Conservation (phyloP, 2,329 filamentous ascomycete species). For the Phialophora expanda region DNA sequence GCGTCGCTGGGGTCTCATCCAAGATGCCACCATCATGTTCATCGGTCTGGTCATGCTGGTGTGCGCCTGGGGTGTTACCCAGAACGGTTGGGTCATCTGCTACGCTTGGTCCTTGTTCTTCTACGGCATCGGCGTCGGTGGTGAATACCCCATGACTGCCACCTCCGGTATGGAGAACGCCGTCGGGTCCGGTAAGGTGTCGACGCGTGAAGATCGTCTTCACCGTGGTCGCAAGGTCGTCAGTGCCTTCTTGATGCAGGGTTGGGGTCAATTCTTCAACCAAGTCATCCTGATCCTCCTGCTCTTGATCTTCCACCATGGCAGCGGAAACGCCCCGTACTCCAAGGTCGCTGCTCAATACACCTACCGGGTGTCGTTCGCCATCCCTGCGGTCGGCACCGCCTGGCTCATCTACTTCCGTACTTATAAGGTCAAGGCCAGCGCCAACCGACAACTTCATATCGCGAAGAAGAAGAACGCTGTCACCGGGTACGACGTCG, state of each 20-base stretch:
- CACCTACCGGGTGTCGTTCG: slow-evolving; percentile 91
- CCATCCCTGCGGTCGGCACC: slow-evolving; percentile 86
- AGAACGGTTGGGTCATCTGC: slow-evolving; percentile 96
- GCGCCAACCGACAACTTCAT: slow-evolving; percentile 78
- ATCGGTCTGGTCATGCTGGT: slow-evolving; percentile 89
- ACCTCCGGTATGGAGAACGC: slow-evolving; percentile 94
- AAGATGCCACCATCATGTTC: slow-evolving; percentile 95
- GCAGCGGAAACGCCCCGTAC: slow-evolving; percentile 77
- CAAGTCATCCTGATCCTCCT: slow-evolving; percentile 86
- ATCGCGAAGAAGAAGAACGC: slow-evolving; percentile 82
- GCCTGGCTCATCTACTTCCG: slow-evolving; percentile 96
- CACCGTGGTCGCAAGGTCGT: slow-evolving; percentile 96
- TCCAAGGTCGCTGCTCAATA: slow-evolving; percentile 78
- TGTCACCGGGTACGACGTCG: slow-evolving; percentile 90
- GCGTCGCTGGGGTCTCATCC: slow-evolving; percentile 92
- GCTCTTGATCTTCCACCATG: slow-evolving; percentile 85
- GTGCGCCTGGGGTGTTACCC: slow-evolving; percentile 81
- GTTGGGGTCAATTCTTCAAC: slow-evolving; percentile 96
- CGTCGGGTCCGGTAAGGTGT: slow-evolving; percentile 82
- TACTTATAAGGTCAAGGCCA: slow-evolving; percentile 87
- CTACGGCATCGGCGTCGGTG: slow-evolving; percentile 69
- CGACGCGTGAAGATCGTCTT: slow-evolving; percentile 88
- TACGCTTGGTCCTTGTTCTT: slow-evolving; percentile 95
- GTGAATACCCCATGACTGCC: slow-evolving; percentile 86
- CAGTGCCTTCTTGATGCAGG: slow-evolving; percentile 96